phyloP scores from a whole-genome alignment of 2,329 filamentous ascomycete species.

The Botryotinia narcissicola region DNA sequence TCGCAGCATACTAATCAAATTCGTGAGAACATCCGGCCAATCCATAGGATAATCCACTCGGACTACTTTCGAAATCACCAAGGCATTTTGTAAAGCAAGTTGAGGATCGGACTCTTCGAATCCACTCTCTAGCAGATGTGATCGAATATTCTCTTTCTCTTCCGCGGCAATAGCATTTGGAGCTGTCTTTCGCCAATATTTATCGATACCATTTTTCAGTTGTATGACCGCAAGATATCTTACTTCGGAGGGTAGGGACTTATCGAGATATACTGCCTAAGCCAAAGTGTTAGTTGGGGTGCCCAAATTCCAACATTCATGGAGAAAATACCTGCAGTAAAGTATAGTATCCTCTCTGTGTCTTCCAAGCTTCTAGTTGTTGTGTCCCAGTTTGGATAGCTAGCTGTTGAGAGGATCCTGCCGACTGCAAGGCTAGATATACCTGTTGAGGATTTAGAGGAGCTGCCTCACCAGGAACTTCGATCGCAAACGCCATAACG shows the following conservation, averaged over 20 bases:
- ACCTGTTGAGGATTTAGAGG: conserved; percentile 64
- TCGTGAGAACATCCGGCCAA: conserved; percentile 66
- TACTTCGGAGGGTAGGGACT: conserved; percentile 69
- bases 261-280: conserved; percentile 78
- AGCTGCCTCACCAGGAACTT: conserved; percentile 78
- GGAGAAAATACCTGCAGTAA: conserved; percentile 58
- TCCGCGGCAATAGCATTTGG: conserved; percentile 66
- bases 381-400: conserved; percentile 64
- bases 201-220: conserved; percentile 94
- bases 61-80: conserved; percentile 83
- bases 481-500: conserved; percentile 67
- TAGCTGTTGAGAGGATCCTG: conserved; percentile 60
- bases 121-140: conserved; percentile 71
- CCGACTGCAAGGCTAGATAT: conserved; percentile 61
- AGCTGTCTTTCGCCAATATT: conserved; percentile 74
- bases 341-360: conserved; percentile 62
- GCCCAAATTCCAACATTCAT: background rate
- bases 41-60: conserved; percentile 85
- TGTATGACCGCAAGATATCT: conserved; percentile 91
- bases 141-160: conserved; percentile 75
- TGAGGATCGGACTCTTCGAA: conserved; percentile 72
- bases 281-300: background rate
- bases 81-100: conserved; percentile 81
- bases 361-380: conserved; percentile 72
- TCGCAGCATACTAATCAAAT: conserved; percentile 64